phyloP scores from a whole-genome alignment of 2,329 filamentous ascomycete species.

The Cercospora citrullina region DNA sequence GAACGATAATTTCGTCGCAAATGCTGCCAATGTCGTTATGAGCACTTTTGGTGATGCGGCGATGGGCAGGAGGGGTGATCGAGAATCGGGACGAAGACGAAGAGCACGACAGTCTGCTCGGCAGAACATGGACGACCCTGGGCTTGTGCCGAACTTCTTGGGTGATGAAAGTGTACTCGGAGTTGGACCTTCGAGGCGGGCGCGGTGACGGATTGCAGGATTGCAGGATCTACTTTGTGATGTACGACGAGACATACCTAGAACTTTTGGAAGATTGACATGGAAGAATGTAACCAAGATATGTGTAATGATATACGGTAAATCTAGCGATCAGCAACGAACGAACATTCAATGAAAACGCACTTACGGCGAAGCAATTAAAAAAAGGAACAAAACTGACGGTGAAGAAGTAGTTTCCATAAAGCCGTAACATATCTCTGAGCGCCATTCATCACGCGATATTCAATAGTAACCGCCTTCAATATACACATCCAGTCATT shows the following conservation, averaged over 20 bases:
- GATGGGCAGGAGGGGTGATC: slow-evolving; percentile 36
- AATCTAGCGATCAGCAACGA: too few species aligned
- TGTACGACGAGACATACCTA: neutral
- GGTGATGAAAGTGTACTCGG: slow-evolving; percentile 40
- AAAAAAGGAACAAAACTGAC: neutral
- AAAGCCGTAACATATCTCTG: neutral
- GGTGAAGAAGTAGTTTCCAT: neutral
- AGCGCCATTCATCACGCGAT: neutral
- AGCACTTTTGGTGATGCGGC: slow-evolving; percentile 36
- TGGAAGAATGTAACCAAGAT: neutral
- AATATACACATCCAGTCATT: neutral
- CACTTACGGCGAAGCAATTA: neutral
- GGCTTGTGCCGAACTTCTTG: slow-evolving; percentile 38
- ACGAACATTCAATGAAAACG: neutral
- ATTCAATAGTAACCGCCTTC: neutral
- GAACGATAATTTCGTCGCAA: slow-evolving; percentile 58
- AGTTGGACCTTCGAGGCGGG: slow-evolving; percentile 9
- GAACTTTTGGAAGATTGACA: neutral
- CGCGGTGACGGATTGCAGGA: neutral
- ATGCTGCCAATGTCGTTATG: slow-evolving; percentile 37
- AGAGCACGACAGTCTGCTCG: slow-evolving; percentile 22
- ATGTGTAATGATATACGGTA: neutral
- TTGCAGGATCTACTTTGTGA: neutral
- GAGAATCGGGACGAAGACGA: slow-evolving; percentile 34
- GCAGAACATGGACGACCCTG: slow-evolving; percentile 24